These are phyloP conservation scores for Botrytis aclada DNA, from an alignment of 2,329 filamentous ascomycete genomes.

Conservation along the genomic window DNA sequence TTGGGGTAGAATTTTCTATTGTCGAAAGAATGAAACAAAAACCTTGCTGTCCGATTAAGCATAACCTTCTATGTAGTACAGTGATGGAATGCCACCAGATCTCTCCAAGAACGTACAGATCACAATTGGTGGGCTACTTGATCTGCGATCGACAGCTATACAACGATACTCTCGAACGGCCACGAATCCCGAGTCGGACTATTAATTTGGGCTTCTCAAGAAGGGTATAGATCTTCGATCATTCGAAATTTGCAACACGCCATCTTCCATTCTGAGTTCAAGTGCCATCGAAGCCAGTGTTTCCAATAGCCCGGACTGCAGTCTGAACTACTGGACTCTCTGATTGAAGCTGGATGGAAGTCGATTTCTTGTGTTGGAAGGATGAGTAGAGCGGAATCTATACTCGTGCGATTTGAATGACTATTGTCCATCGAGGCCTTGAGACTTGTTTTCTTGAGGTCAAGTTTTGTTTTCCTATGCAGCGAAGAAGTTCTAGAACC, in stretches of 20 bases:
- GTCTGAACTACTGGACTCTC: background rate
- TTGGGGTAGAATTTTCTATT: background rate
- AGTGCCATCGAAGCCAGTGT: background rate
- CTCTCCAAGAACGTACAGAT: background rate
- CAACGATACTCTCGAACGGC: slow-evolving; percentile 4
- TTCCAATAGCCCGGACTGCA: background rate
- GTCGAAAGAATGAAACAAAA: background rate
- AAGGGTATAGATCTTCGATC: background rate
- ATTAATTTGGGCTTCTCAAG: background rate
- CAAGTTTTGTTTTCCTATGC: background rate
- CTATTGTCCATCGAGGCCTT: background rate
- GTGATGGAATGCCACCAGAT: background rate
- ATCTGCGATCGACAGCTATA: slow-evolving; percentile 10
- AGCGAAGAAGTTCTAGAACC: background rate
- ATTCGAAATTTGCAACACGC: background rate
- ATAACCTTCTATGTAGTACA: background rate
- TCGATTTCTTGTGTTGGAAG: background rate
- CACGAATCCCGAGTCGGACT: background rate
- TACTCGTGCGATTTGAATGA: background rate
- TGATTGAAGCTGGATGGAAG: background rate
- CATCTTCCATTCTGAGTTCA: background rate
- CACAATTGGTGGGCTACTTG: background rate
- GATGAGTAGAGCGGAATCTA: background rate
- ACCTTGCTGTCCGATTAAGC: background rate
- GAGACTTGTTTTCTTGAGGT: background rate